Evolutionary conservation across 2,329 filamentous ascomycete genomes (phyloP).

Genomic region (Neurospora sp.): DNA sequence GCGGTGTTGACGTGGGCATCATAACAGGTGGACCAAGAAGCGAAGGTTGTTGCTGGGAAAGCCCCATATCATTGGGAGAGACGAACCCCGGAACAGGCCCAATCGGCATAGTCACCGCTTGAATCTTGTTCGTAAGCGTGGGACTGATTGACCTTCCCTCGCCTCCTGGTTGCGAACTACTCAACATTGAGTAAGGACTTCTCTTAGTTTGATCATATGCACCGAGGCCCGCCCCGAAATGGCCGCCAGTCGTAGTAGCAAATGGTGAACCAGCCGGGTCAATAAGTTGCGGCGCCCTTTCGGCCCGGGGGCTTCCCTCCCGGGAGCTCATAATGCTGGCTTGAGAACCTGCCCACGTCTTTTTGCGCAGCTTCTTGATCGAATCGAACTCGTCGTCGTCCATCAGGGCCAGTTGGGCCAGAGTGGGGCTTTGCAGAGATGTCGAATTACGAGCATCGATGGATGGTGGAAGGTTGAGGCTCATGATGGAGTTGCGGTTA

Average conservation of each 20-base stretch:
- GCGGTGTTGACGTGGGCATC: background rate
- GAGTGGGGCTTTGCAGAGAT: slow-evolving; percentile 56
- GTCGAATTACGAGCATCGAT: slow-evolving; percentile 28
- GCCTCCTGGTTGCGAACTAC: background rate
- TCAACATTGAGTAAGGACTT: background rate
- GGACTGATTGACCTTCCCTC: background rate
- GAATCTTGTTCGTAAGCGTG: background rate
- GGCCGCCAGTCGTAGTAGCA: background rate
- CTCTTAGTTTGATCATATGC: background rate
- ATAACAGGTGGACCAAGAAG: background rate
- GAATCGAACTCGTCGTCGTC: slow-evolving; percentile 57
- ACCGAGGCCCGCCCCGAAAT: background rate
- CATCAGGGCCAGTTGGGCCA: slow-evolving; percentile 67
- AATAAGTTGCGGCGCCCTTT: slow-evolving; percentile 24
- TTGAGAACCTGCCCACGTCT: slow-evolving; percentile 74
- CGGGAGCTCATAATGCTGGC: slow-evolving; percentile 56
- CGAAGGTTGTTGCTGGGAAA: background rate
- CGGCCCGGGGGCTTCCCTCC: slow-evolving; percentile 41
- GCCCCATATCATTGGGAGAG: background rate
- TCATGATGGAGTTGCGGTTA: slow-evolving; percentile 84
- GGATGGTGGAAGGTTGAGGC: slow-evolving; percentile 46
- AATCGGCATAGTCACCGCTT: background rate
- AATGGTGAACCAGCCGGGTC: background rate
- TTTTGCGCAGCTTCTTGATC: slow-evolving; percentile 64
- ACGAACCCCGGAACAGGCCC: background rate